Evolutionary conservation across 176 grass and related monocot genomes (phyloP).

Genomic region (Saccharum spontaneum): DNA sequence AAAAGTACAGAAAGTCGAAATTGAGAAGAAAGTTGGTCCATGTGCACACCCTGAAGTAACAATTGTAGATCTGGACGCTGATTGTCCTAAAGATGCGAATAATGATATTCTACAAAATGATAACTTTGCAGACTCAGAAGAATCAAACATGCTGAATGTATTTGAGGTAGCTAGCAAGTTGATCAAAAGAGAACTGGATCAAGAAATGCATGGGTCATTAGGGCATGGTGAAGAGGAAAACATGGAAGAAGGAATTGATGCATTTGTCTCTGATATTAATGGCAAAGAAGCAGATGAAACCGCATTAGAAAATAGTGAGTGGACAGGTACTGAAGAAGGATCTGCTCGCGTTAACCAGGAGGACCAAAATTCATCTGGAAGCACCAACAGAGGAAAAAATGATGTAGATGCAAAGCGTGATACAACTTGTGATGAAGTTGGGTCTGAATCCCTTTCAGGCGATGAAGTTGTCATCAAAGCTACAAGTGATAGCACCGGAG

Average conservation of each 20-base stretch:
- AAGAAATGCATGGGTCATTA: conserved; percentile 33
- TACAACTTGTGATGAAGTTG: conserved; percentile 6
- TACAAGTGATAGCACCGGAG: conserved; percentile 4
- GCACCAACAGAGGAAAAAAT: conserved; percentile 2
- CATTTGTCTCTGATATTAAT: background rate
- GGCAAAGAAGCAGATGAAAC: conserved; percentile 32
- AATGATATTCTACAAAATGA: conserved; percentile 22
- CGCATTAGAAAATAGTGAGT: conserved; percentile 33
- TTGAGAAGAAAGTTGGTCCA: conserved; percentile 20
- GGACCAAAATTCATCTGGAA: conserved; percentile 23
- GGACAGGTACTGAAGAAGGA: conserved; percentile 18
- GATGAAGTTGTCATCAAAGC: conserved; percentile 36
- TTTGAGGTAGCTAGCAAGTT: conserved; percentile 44
- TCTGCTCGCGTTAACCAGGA: conserved; percentile 17
- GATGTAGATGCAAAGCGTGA: conserved; percentile 27
- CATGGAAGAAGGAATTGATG: conserved; percentile 13
- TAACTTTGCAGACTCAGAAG: conserved; percentile 26
- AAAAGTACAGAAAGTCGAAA: conserved; percentile 25
- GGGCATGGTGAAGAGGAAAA: conserved; percentile 21
- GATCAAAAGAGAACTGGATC: conserved; percentile 45
- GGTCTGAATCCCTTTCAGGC: conserved; percentile 6
- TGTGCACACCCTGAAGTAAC: conserved; percentile 26
- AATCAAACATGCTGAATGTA: conserved; percentile 33
- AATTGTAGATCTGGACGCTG: conserved; percentile 27
- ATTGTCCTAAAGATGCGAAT: conserved; percentile 28